Evolutionary conservation across 371 early-diverging fungal species (phyloP).

Genomic region (Lichtheimia ramosa): DNA sequence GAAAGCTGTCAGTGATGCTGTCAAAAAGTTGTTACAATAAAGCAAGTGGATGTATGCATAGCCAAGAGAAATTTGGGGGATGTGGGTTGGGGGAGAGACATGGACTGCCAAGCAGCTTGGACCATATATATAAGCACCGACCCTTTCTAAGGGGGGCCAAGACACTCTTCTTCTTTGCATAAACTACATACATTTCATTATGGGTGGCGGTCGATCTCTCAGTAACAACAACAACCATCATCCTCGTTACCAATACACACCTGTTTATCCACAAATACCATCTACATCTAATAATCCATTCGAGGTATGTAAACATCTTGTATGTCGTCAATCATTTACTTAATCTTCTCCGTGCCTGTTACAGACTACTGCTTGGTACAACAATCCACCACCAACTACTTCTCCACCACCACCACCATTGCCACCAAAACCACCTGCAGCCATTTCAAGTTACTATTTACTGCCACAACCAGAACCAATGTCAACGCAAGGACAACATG

Average conservation of each 20-base stretch:
- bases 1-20: conserved; percentile 64
- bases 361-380: too few species aligned
- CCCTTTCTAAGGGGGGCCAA: not conserved
- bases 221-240: conserved; percentile 1
- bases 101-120: not conserved
- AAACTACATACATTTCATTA: not conserved
- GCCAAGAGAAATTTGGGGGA: conserved; percentile 1
- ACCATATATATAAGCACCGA: not conserved
- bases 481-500: not conserved
- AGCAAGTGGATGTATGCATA: not conserved
- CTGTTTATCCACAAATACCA: too few species aligned
- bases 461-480: not conserved
- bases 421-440: not conserved
- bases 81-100: not conserved
- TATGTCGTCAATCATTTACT: too few species aligned
- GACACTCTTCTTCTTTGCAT: too few species aligned
- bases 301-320: too few species aligned
- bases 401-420: not conserved
- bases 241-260: not conserved
- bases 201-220: conserved; percentile 9
- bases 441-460: not conserved
- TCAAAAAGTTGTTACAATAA: conserved; percentile 44
- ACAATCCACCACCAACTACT: not conserved
- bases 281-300: too few species aligned
- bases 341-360: too few species aligned